phyloP scores from a whole-genome alignment of 495 filamentous ascomycete species.

The Neurospora sp. region DNA sequence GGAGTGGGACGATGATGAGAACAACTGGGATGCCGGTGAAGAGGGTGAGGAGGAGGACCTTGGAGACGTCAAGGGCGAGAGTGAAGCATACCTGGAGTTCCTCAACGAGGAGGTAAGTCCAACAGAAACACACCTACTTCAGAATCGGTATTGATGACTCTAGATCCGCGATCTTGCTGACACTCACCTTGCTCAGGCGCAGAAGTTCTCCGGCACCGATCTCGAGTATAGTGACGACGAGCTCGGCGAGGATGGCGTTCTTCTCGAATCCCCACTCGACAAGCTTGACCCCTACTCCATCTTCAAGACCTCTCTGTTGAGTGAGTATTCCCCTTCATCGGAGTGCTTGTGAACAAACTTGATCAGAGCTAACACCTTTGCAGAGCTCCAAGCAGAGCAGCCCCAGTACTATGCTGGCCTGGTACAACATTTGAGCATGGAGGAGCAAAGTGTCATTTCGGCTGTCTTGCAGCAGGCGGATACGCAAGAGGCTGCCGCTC shows the following conservation, averaged over 20 bases:
- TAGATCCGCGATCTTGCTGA: conserved; percentile 23
- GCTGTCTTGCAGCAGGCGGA: conserved; percentile 76
- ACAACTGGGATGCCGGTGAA: conserved; percentile 40
- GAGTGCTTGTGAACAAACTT: background rate
- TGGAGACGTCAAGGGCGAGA: conserved; percentile 73
- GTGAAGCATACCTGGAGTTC: conserved; percentile 90
- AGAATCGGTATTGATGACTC: conserved; percentile 6
- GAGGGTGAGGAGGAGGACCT: conserved; percentile 43
- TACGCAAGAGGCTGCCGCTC: conserved; percentile 29
- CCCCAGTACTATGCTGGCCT: conserved; percentile 78
- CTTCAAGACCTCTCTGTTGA: conserved; percentile 70
- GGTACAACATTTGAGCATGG: conserved; percentile 63
- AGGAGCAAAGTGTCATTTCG: conserved; percentile 76
- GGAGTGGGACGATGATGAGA: conserved; percentile 65
- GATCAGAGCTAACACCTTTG: conserved; percentile 14
- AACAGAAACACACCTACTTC: background rate
- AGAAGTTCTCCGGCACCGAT: conserved; percentile 63
- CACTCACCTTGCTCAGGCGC: conserved; percentile 43
- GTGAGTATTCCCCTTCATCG: conserved; percentile 44
- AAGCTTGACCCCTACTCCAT: conserved; percentile 86
- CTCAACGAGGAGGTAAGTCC: conserved; percentile 69
- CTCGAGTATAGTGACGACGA: conserved; percentile 67
- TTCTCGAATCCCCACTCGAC: conserved; percentile 90
- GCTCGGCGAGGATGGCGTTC: conserved; percentile 79
- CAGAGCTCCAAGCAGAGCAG: conserved; percentile 83